Percentiles rank a stretch among this genome's conserved stretches.
Evolutionary conservation across 805 yeast genomes (phyloP).

Genomic region (Barnettozyma sp.): DNA sequence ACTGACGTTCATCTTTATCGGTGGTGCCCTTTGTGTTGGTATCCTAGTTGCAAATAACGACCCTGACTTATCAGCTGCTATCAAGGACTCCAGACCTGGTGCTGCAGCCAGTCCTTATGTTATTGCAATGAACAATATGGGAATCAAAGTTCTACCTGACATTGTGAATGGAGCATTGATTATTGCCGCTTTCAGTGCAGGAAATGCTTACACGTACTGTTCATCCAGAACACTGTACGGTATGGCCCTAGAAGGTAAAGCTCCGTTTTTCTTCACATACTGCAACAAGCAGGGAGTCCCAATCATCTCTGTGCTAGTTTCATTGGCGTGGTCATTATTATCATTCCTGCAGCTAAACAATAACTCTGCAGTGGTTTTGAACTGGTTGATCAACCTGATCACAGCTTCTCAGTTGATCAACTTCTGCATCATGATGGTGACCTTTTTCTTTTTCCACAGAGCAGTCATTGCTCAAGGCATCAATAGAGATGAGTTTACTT

Average conservation of each 20-base stretch:
- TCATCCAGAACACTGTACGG: constrained; percentile 66
- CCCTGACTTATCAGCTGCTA: constrained; percentile 49
- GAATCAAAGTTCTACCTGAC: constrained; percentile 62
- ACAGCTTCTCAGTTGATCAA: constrained; percentile 64
- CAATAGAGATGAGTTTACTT: constrained; percentile 39
- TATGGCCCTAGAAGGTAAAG: constrained; percentile 62
- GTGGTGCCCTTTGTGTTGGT: constrained; percentile 76
- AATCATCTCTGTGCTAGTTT: constrained; percentile 44
- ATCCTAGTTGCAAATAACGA: constrained; percentile 68
- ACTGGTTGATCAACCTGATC: constrained; percentile 66
- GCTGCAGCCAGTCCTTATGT: constrained; percentile 80
- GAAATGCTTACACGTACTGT: constrained; percentile 72
- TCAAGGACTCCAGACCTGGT: constrained; percentile 58
- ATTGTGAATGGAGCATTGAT: constrained; percentile 74
- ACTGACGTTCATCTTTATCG: constrained; percentile 57
- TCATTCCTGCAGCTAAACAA: constrained; percentile 59
- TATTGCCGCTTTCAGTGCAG: constrained; percentile 75
- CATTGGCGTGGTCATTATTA: constrained; percentile 53
- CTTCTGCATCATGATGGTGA: constrained; percentile 48
- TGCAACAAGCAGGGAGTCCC: constrained; percentile 71
- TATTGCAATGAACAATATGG: constrained; percentile 68
- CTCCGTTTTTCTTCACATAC: constrained; percentile 57
- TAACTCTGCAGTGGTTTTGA: constrained; percentile 54
- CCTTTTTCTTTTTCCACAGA: constrained; percentile 55
- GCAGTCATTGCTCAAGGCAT: constrained; percentile 50